These are phyloP conservation scores for Orychophragmus violaceus DNA, from an alignment of 345 rosid genomes.

Conservation along the genomic window DNA sequence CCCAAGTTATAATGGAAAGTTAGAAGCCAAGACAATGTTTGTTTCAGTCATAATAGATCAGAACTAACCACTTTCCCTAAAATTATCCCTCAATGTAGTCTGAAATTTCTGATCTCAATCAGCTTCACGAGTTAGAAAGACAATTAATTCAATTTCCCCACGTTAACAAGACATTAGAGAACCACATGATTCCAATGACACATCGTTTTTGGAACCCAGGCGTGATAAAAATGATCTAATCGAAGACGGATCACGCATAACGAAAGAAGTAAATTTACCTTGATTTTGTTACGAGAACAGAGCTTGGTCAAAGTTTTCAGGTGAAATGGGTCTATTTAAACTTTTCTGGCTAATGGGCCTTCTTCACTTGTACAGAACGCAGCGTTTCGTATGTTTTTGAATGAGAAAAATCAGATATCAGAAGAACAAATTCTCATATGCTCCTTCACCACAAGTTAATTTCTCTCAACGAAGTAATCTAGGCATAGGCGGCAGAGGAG, in stretches of 20 bases:
- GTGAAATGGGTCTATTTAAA: background rate
- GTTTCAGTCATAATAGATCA: no score
- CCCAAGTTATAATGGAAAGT: background rate
- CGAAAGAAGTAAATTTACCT: background rate
- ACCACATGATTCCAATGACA: background rate
- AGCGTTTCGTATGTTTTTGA: conserved; percentile 1
- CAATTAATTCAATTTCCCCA: background rate
- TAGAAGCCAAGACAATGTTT: no score
- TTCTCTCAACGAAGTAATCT: no score
- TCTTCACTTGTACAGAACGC: background rate
- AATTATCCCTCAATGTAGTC: no score
- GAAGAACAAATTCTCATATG: no score
- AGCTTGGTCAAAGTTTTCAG: conserved; percentile 4
- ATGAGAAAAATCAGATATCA: background rate
- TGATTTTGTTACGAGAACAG: background rate
- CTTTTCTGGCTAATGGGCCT: conserved; percentile 5
- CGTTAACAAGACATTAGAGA: background rate
- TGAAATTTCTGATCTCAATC: background rate
- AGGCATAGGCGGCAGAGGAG: no score
- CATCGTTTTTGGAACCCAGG: background rate
- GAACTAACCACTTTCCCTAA: no score
- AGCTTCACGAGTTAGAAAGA: background rate
- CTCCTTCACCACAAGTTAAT: no score
- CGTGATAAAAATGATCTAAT: background rate
- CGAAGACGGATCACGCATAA: background rate